Conservation (phyloP, 805 yeast species). For the Cyberlindnera misumaiensis region DNA sequence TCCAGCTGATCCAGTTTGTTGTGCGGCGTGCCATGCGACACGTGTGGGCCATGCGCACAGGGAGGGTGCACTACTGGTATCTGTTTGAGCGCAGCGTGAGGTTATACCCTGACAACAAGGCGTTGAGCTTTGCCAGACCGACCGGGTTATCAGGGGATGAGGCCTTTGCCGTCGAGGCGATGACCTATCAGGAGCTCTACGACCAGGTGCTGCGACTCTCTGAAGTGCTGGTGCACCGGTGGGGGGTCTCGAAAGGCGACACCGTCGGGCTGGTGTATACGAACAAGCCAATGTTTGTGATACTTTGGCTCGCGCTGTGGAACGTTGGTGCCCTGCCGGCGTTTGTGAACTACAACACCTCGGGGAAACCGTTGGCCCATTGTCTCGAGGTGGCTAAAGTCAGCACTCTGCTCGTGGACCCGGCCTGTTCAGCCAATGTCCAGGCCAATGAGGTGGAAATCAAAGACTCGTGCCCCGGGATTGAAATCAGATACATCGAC, state of each 20-base stretch:
- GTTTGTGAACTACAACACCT: constrained; percentile 73
- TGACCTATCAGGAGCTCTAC: constrained; percentile 64
- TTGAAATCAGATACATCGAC: constrained; percentile 42
- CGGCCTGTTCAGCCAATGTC: constrained; percentile 51
- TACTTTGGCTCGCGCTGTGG: constrained; percentile 85
- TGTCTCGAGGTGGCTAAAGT: constrained; percentile 67
- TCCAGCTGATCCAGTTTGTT: constrained; percentile 17
- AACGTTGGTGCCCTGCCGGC: constrained; percentile 88
- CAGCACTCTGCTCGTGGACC: constrained; percentile 64
- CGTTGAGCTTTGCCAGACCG: constrained; percentile 50
- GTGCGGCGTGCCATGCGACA: constrained; percentile 16
- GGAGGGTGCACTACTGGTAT: constrained; percentile 53
- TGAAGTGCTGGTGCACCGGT: constrained; percentile 52
- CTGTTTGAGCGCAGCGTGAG: constrained; percentile 50
- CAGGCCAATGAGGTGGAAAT: constrained; percentile 41
- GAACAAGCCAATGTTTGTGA: constrained; percentile 75
- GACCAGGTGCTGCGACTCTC: constrained; percentile 62
- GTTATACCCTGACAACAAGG: constrained; percentile 42
- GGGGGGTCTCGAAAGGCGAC: constrained; percentile 59
- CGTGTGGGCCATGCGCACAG: constrained; percentile 5
- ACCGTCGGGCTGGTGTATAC: constrained; percentile 70
- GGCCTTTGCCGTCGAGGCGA: constrained; percentile 53
- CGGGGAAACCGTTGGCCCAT: constrained; percentile 70
- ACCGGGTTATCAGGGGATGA: constrained; percentile 38
- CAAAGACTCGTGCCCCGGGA: constrained; percentile 27